Base-by-base conservation (phyloP, 805 yeast species). In the Metschnikowia continentalis region DNA sequence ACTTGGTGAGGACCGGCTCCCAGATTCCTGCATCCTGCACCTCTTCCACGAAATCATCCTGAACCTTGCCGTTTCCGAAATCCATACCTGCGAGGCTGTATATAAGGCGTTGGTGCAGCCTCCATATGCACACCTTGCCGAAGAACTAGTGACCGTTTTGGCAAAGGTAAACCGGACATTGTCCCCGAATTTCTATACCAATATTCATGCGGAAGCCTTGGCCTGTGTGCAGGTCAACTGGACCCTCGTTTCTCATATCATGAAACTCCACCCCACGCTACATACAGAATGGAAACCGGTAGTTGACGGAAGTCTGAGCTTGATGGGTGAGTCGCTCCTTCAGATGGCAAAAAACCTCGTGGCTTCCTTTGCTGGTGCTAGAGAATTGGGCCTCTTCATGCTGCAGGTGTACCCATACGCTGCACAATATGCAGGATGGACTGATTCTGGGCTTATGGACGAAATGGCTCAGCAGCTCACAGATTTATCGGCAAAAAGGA, bases 231-330 rank as follows among this genome's bases (percentile, higher is more conserved):
- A 35, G 26, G 40, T 71, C 30, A 74, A 76, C 50, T 79, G 82
- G 80, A 56, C 60, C 1, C 64, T 86, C 48, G 62, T 85, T 3
- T 68, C 65, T 1, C 69, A 77, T 35, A 66, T 84, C 3, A 59
- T 84, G 13, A 71, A 71, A 26, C 71, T 84, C 48, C 86, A 84
- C 63, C 71, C 81, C 3, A 86, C 82, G 50, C 68, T 85, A 47
- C 84, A 85, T n/a, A 64, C 73, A 26, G 72, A 75, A 50, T 60
- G 73, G n/a, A 61, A 64, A 2, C 53, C 61, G 14, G 68, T 78
- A 2, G 57, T 77, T 48, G 52, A 53, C 1, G 54, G 45, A 7
- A 14, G 40, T 14, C 19, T 2, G 33, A 14, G 7, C 35, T 35
- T 2, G 11, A 26, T 2, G 15, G 15, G 5, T 45, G 20, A 22